These are phyloP conservation scores for Tricholoma sp. DNA, from an alignment of 768 basidiomycete species.

Conservation along the genomic window DNA sequence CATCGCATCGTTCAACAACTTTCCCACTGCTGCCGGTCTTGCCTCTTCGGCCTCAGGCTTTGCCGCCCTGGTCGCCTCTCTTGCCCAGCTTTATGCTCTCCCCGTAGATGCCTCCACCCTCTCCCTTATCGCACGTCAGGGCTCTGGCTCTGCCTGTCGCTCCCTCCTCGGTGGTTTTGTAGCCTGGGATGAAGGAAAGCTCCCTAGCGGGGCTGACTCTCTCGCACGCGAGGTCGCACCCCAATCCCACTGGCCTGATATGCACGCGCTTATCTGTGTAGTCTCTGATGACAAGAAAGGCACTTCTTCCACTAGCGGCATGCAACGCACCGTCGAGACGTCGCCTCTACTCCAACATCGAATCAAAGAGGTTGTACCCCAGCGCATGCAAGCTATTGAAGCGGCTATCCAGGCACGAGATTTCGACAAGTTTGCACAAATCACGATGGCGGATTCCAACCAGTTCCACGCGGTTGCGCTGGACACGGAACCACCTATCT, in stretches of 20 bases:
- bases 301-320: slow-evolving; percentile 90
- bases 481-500: slow-evolving; percentile 96
- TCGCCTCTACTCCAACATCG: slow-evolving; percentile 85
- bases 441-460: slow-evolving; percentile 98
- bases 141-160: slow-evolving; percentile 96
- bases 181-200: slow-evolving; percentile 81
- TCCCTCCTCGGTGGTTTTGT: slow-evolving; percentile 98
- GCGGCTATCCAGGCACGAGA: slow-evolving; percentile 73
- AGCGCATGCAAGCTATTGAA: slow-evolving; percentile 79
- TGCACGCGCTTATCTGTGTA: slow-evolving; percentile 96
- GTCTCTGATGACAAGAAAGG: slow-evolving; percentile 96
- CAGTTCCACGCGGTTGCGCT: slow-evolving; percentile 98
- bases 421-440: slow-evolving; percentile 82
- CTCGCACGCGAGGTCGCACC: slow-evolving; percentile 85
- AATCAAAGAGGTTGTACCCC: slow-evolving; percentile 80
- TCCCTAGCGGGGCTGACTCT: slow-evolving; percentile 74
- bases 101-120: slow-evolving; percentile 75
- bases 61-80: slow-evolving; percentile 88
- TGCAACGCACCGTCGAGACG: slow-evolving; percentile 97
- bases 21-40: slow-evolving; percentile 97
- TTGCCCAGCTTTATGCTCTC: slow-evolving; percentile 82
- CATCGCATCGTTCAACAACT: slow-evolving; percentile 96
- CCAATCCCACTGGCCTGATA: slow-evolving; percentile 85
- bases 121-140: slow-evolving; percentile 93
- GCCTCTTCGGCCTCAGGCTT: slow-evolving; percentile 98